A percentile compares a stretch with the other conserved stretches of the same genome.
Conservation (phyloP, 257 asterid genomes). For the Solanum clarkiae region DNA sequence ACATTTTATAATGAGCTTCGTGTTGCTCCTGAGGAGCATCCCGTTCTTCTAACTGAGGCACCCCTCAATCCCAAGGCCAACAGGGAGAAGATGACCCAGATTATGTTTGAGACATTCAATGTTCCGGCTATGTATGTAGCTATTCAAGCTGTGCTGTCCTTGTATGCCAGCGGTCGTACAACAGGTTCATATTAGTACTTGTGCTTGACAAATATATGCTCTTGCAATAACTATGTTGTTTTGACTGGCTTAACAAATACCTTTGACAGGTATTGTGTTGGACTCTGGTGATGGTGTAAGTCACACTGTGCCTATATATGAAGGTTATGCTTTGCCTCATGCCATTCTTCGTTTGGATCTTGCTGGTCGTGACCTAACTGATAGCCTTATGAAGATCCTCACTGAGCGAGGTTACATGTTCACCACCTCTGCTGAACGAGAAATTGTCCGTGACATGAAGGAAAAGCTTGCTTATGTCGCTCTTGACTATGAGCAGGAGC, state of each 20-base stretch:
- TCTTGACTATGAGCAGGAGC: no score
- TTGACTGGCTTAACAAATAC: not conserved
- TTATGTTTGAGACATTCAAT: no score
- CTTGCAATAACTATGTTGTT: not conserved
- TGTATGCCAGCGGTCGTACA: not conserved
- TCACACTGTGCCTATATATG: not conserved
- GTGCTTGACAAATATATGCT: not conserved
- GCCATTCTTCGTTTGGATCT: slow-evolving; percentile 37
- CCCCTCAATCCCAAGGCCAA: no score
- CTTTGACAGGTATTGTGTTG: not conserved
- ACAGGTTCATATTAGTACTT: not conserved
- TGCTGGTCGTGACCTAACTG: slow-evolving; percentile 36
- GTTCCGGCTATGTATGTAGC: no score
- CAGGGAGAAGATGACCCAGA: no score
- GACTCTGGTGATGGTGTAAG: no score
- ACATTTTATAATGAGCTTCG: no score
- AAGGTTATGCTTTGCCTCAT: slow-evolving; percentile 36
- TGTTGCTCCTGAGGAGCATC: no score
- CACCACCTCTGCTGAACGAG: no score
- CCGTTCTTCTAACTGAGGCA: no score
- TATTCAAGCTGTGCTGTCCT: no score
- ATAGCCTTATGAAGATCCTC: slow-evolving; percentile 29
- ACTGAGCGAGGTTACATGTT: slow-evolving; percentile 19
- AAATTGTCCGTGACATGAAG: not conserved
- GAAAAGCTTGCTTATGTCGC: no score